Evolutionary conservation across 768 basidiomycete species (phyloP).

Genomic region (Suillus discolor): DNA sequence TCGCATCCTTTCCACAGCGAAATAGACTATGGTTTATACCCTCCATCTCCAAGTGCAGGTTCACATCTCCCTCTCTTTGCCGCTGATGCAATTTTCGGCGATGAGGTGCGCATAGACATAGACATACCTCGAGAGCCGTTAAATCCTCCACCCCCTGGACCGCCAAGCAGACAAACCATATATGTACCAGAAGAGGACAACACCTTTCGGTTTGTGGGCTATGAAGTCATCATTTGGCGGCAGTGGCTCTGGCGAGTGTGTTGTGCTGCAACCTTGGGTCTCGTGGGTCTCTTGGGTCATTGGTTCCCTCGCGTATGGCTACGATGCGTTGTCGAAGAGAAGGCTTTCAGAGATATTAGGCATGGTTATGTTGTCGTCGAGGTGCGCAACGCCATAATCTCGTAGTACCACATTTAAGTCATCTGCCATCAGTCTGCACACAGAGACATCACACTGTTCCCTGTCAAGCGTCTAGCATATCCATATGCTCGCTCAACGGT

Average conservation of each 20-base stretch:
- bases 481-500: conserved; percentile 81
- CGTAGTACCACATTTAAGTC: neutral
- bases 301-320: conserved; percentile 97
- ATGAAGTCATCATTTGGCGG: conserved; percentile 66
- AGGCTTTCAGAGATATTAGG: conserved; percentile 71
- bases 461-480: conserved; percentile 67
- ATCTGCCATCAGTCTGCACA: conserved; percentile 65
- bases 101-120: conserved; percentile 83
- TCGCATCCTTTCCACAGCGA: conserved; percentile 48
- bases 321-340: conserved; percentile 80
- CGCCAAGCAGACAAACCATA: conserved; percentile 84
- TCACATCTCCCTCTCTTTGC: conserved; percentile 67
- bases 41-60: conserved; percentile 55
- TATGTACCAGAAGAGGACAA: conserved; percentile 89
- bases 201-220: conserved; percentile 85
- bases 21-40: conserved; percentile 72
- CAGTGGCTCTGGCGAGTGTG: conserved; percentile 69
- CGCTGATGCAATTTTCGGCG: conserved; percentile 80
- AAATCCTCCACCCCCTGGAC: conserved; percentile 76
- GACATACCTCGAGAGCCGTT: conserved; percentile 61
- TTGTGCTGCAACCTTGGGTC: conserved; percentile 70
- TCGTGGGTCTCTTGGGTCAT: conserved; percentile 79
- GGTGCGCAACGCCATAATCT: conserved; percentile 48
- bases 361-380: conserved; percentile 87
- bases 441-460: conserved; percentile 79